These are phyloP conservation scores for Trametes gibbosa DNA, from an alignment of 768 basidiomycete species.

Conservation along the genomic window DNA sequence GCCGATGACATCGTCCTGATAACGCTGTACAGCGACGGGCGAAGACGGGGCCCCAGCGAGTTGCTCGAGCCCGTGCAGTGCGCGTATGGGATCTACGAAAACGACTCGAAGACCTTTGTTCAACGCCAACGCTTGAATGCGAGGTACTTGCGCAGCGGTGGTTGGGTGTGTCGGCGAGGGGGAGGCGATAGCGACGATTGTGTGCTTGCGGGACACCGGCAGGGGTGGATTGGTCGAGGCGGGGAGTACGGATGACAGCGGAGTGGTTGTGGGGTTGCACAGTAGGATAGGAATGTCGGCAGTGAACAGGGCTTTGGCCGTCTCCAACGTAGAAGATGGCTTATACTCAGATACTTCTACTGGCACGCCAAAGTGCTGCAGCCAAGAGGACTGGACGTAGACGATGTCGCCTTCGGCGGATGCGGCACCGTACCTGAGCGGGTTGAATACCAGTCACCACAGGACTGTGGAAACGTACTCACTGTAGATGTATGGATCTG, in stretches of 20 bases:
- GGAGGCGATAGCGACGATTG: slow-evolving; percentile 29
- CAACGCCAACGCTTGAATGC: slow-evolving; percentile 25
- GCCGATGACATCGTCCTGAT: slow-evolving; percentile 57
- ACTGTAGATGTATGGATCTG: slow-evolving; percentile 13
- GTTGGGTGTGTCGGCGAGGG: slow-evolving; percentile 14
- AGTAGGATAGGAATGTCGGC: slow-evolving; percentile 67
- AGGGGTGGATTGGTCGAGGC: slow-evolving; percentile 15
- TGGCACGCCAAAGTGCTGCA: slow-evolving; percentile 51
- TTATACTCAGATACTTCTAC: slow-evolving; percentile 28
- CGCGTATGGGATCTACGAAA: slow-evolving; percentile 58
- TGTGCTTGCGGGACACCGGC: slow-evolving; percentile 21
- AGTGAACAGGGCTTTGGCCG: slow-evolving; percentile 24
- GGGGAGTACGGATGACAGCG: slow-evolving; percentile 38
- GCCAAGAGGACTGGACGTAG: slow-evolving; percentile 47
- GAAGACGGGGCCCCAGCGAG: slow-evolving; percentile 48
- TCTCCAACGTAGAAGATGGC: slow-evolving; percentile 2
- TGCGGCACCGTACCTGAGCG: slow-evolving; percentile 15
- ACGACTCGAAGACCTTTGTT: slow-evolving; percentile 35
- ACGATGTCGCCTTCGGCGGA: slow-evolving; percentile 21
- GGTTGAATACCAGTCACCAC: background rate
- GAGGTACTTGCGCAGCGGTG: slow-evolving; percentile 4
- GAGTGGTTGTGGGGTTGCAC: slow-evolving; percentile 56
- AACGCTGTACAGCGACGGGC: slow-evolving; percentile 53
- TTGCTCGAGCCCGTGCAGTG: slow-evolving; percentile 48
- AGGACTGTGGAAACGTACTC: background rate